A percentile compares a stretch with the other conserved stretches of the same genome.
Conservation (phyloP, 176 grass and related monocot genomes). For the Aechmea fasciata region DNA sequence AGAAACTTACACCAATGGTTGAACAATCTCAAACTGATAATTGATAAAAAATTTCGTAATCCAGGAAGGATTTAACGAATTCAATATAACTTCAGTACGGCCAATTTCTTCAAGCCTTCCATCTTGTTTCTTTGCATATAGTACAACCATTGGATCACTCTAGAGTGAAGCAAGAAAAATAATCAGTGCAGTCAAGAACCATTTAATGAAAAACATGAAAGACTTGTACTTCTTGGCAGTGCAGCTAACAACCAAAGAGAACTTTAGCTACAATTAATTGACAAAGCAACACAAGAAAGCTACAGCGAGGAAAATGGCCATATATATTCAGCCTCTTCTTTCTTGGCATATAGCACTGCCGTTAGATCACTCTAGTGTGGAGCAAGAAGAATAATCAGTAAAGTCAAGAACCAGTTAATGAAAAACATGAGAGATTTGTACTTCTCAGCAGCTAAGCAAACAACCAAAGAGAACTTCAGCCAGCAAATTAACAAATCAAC, state of each 20-base stretch:
- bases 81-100: conserved; percentile 82
- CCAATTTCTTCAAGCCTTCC: conserved; percentile 84
- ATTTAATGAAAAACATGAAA: too few relatives aligned
- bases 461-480: too few relatives aligned
- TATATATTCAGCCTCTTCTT: conserved; percentile 15
- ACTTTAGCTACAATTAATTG: too few relatives aligned
- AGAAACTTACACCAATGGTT: conserved; percentile 67
- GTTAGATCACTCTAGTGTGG: conserved; percentile 72
- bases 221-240: too few relatives aligned
- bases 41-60: conserved; percentile 79
- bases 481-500: too few relatives aligned
- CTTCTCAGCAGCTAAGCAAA: too few relatives aligned
- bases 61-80: conserved; percentile 71
- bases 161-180: conserved; percentile 26
- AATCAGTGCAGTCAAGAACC: neutral
- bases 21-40: conserved; percentile 93
- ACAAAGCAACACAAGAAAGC: too few relatives aligned
- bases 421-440: too few relatives aligned
- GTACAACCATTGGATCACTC: conserved; percentile 91
- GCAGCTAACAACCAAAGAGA: too few relatives aligned
- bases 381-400: conserved; percentile 16
- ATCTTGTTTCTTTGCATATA: conserved; percentile 47
- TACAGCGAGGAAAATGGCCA: too few relatives aligned
- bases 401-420: neutral
- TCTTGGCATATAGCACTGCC: conserved; percentile 57